phyloP scores from a whole-genome alignment of 495 filamentous ascomycete genomes.

The Aspergillus mulundensis region DNA sequence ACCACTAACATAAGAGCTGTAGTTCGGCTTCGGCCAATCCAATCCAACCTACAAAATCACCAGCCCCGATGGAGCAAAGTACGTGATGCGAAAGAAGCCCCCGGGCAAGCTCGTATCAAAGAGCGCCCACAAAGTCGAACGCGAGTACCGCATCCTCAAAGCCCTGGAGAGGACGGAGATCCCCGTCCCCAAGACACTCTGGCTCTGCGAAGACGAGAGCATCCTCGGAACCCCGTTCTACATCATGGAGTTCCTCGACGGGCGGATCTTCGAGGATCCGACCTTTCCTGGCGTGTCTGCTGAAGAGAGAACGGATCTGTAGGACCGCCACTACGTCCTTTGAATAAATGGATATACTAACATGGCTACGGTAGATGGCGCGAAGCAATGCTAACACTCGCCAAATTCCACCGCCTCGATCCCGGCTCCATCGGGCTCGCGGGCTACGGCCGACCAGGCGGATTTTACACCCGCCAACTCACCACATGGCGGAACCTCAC shows the following conservation, averaged over 20 bases:
- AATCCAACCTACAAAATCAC: constrained; percentile 13
- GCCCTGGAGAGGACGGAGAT: neutral
- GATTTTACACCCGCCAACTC: constrained; percentile 10
- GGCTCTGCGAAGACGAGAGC: constrained; percentile 2
- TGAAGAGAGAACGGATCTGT: neutral
- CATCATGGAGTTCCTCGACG: constrained; percentile 14
- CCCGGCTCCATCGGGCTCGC: neutral
- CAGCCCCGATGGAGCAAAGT: constrained; percentile 19
- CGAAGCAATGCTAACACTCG: neutral
- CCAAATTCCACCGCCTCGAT: constrained; percentile 1
- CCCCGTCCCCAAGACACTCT: constrained; percentile 5
- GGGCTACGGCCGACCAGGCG: neutral
- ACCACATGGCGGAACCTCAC: no score
- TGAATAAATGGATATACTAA: neutral
- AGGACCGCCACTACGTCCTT: neutral
- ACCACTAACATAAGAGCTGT: neutral
- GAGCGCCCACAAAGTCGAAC: constrained; percentile 12
- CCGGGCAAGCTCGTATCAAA: constrained; percentile 60
- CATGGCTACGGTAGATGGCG: constrained; percentile 6
- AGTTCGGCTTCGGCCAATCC: constrained; percentile 14
- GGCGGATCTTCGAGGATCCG: constrained; percentile 1
- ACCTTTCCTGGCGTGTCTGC: neutral
- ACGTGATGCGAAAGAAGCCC: constrained; percentile 77
- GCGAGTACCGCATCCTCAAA: constrained; percentile 10
- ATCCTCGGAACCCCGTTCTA: constrained; percentile 13